Conservation (phyloP, 1,139 yeast genomes). For the Hansenula sp. region DNA sequence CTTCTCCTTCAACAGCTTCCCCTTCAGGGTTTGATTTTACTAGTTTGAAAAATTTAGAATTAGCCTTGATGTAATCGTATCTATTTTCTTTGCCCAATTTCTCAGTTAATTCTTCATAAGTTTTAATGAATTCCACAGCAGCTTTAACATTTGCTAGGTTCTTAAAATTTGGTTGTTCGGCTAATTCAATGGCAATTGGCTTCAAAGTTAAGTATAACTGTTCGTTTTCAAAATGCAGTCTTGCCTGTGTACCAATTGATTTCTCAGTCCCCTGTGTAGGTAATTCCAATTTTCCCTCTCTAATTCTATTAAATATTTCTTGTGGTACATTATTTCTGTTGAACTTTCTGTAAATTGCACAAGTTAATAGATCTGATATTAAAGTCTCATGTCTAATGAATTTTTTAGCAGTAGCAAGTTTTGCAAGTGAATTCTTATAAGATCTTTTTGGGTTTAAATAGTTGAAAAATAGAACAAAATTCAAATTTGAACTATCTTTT, state of each 20-base stretch:
- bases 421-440: slow-evolving; percentile 7
- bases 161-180: slow-evolving; percentile 4
- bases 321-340: slow-evolving; percentile 8
- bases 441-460: slow-evolving; percentile 19
- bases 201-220: slow-evolving; percentile 18
- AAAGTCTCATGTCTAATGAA: slow-evolving; percentile 5
- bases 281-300: slow-evolving; percentile 6
- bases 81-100: slow-evolving; percentile 20
- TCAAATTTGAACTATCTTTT: slow-evolving; percentile 8
- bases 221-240: slow-evolving; percentile 16
- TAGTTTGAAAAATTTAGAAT: slow-evolving; percentile 15
- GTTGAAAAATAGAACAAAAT: slow-evolving; percentile 14
- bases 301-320: slow-evolving; percentile 4
- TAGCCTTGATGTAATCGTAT: slow-evolving; percentile 8
- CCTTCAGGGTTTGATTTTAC: slow-evolving; percentile 3
- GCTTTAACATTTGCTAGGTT: slow-evolving; percentile 16
- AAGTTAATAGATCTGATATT: slow-evolving; percentile 15
- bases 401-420: slow-evolving; percentile 12
- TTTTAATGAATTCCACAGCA: slow-evolving; percentile 21
- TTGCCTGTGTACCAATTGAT: slow-evolving; percentile 13
- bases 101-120: slow-evolving; percentile 20
- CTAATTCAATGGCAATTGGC: slow-evolving; percentile 15
- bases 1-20: background rate
- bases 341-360: slow-evolving; percentile 13
- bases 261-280: slow-evolving; percentile 15